These are phyloP conservation scores for Septoria petroselini DNA, from an alignment of 2,329 filamentous ascomycete genomes.

Conservation along the genomic window DNA sequence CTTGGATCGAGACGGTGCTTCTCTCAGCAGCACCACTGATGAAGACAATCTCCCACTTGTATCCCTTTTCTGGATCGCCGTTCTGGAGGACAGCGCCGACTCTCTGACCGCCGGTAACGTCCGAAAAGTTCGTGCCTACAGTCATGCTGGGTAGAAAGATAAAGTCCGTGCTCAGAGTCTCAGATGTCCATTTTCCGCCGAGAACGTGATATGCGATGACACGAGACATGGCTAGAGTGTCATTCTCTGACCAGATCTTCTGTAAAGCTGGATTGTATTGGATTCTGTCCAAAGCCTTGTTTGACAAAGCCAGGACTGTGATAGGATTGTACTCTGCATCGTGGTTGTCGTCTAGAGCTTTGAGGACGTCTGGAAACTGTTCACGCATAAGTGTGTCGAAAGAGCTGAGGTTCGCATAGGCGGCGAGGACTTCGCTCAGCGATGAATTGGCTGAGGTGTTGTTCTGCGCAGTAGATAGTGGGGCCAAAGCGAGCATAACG, in stretches of 20 bases:
- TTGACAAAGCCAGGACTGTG: conserved; percentile 41
- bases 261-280: conserved; percentile 25
- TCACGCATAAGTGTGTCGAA: conserved; percentile 17
- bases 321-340: conserved; percentile 36
- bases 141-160: conserved; percentile 48
- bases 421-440: conserved; percentile 18
- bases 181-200: conserved; percentile 17
- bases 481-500: too few relatives aligned
- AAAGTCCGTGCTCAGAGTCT: conserved; percentile 33
- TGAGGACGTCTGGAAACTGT: conserved; percentile 32
- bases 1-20: conserved; percentile 33
- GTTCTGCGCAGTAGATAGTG: background rate
- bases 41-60: conserved; percentile 38
- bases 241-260: conserved; percentile 17
- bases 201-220: conserved; percentile 21
- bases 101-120: conserved; percentile 52
- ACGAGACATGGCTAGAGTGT: conserved; percentile 16
- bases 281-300: conserved; percentile 38
- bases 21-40: conserved; percentile 45
- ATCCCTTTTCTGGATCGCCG: conserved; percentile 10
- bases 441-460: conserved; percentile 10
- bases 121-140: conserved; percentile 44
- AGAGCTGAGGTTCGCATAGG: conserved; percentile 18
- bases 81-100: conserved; percentile 41
- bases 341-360: conserved; percentile 29